Conservation (phyloP, 2,329 filamentous ascomycete species). For the Orbilia ellipsospora region DNA sequence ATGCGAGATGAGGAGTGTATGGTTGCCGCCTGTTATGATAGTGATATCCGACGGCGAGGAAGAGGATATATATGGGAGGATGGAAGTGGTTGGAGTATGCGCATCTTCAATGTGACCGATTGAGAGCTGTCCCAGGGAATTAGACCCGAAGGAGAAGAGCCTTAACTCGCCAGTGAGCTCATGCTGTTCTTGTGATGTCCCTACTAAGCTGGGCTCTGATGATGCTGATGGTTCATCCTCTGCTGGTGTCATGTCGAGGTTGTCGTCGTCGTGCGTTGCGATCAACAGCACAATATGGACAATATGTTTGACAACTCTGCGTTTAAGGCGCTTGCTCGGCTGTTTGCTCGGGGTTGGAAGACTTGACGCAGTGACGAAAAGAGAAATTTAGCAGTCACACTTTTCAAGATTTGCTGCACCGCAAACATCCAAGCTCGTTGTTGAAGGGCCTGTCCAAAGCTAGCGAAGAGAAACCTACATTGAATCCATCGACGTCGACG, state of each 20-base stretch:
- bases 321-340: slow-evolving; percentile 22
- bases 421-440: slow-evolving; percentile 6
- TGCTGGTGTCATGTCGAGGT: slow-evolving; percentile 7
- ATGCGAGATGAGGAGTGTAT: slow-evolving; percentile 77
- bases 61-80: slow-evolving; percentile 59
- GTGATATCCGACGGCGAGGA: slow-evolving; percentile 54
- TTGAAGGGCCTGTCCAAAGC: slow-evolving; percentile 18
- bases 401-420: slow-evolving; percentile 54
- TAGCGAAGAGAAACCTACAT: slow-evolving; percentile 42
- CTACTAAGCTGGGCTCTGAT: slow-evolving; percentile 2
- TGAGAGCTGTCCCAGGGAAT: slow-evolving; percentile 68
- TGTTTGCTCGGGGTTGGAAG: slow-evolving; percentile 9
- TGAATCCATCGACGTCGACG: slow-evolving; percentile 47
- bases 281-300: slow-evolving; percentile 13
- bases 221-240: background rate
- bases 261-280: slow-evolving; percentile 20
- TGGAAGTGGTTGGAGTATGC: slow-evolving; percentile 60
- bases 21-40: slow-evolving; percentile 80
- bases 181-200: background rate
- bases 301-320: slow-evolving; percentile 34
- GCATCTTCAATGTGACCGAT: slow-evolving; percentile 64
- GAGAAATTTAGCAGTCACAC: slow-evolving; percentile 54
- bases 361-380: slow-evolving; percentile 6
- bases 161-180: slow-evolving; percentile 21
- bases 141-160: slow-evolving; percentile 67